phyloP scores from a whole-genome alignment of 2,329 filamentous ascomycete species.

The Colletotrichum plurivorum region DNA sequence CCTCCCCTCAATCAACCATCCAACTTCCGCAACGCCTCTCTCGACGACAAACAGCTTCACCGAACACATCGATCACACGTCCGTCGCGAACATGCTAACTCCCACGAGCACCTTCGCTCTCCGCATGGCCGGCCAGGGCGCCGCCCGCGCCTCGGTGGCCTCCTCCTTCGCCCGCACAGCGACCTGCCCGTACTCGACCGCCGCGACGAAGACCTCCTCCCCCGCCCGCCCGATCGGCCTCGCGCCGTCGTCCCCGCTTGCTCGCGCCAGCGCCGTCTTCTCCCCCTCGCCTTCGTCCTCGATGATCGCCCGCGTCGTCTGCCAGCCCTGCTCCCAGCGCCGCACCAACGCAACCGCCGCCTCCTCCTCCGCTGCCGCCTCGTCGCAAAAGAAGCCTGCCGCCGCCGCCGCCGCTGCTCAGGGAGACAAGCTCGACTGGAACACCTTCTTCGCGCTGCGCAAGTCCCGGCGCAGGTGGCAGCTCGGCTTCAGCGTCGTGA shows the following conservation, averaged over 20 bases:
- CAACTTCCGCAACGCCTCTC: slow-evolving; percentile 1
- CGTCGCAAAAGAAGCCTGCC: slow-evolving; percentile 34
- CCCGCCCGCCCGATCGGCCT: slow-evolving; percentile 40
- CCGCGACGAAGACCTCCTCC: slow-evolving; percentile 25
- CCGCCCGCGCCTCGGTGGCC: slow-evolving; percentile 35
- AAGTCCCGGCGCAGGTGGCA: slow-evolving; percentile 88
- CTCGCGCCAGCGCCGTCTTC: slow-evolving; percentile 36
- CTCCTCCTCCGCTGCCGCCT: slow-evolving; percentile 11
- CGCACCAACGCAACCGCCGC: slow-evolving; percentile 35
- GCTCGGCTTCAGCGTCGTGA: slow-evolving; percentile 80
- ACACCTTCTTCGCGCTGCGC: slow-evolving; percentile 92
- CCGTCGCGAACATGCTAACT: slow-evolving; percentile 46
- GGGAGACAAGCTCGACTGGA: slow-evolving; percentile 78
- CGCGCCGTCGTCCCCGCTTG: slow-evolving; percentile 28
- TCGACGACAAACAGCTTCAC: not conserved
- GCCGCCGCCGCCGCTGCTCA: slow-evolving; percentile 38
- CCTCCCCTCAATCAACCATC: slow-evolving; percentile 9
- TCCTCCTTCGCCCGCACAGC: slow-evolving; percentile 35
- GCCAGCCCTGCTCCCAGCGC: slow-evolving; percentile 39
- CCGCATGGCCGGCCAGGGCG: slow-evolving; percentile 47
- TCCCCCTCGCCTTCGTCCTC: slow-evolving; percentile 40
- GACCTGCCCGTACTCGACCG: slow-evolving; percentile 49
- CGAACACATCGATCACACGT: not conserved
- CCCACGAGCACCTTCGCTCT: slow-evolving; percentile 50
- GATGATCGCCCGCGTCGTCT: slow-evolving; percentile 43